phyloP scores from a whole-genome alignment of 148 eudicot species.

The Chenopodium quinoa region DNA sequence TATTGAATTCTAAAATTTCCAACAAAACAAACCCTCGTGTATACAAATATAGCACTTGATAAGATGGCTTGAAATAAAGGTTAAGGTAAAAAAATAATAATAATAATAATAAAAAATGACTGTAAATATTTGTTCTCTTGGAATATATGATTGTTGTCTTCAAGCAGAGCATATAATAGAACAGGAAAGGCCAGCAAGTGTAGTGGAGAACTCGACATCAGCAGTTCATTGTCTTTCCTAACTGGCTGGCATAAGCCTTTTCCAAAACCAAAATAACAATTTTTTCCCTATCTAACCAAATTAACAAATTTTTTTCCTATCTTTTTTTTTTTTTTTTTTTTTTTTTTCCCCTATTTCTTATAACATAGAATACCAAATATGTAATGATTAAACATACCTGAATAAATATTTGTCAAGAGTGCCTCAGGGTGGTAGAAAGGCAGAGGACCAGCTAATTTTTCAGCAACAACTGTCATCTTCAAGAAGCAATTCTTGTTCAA shows the following conservation, averaged over 20 bases:
- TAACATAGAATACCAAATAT: background rate
- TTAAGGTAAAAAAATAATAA: background rate
- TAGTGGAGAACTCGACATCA: background rate
- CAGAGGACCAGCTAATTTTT: slow-evolving; percentile 54
- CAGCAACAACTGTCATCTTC: slow-evolving; percentile 57
- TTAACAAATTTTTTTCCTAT: background rate
- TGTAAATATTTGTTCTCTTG: background rate
- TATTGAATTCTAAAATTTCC: background rate
- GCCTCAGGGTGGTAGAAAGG: slow-evolving; percentile 79
- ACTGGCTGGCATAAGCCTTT: background rate
- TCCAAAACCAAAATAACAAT: slow-evolving; percentile 2
- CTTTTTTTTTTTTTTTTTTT: too few species aligned
- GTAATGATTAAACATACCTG: slow-evolving; percentile 51
- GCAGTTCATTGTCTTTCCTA: background rate
- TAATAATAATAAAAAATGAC: background rate
- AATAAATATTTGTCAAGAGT: slow-evolving; percentile 58
- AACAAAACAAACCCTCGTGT: background rate
- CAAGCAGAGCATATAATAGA: background rate
- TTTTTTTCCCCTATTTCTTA: background rate
- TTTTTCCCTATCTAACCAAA: background rate
- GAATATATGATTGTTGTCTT: background rate
- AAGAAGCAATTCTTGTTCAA: slow-evolving; percentile 29
- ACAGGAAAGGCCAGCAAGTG: background rate
- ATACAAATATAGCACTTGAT: background rate
- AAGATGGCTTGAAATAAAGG: background rate